Evolutionary conservation across 179 eudicot genomes (phyloP).

Genomic region (Amaranthus tricolor): DNA sequence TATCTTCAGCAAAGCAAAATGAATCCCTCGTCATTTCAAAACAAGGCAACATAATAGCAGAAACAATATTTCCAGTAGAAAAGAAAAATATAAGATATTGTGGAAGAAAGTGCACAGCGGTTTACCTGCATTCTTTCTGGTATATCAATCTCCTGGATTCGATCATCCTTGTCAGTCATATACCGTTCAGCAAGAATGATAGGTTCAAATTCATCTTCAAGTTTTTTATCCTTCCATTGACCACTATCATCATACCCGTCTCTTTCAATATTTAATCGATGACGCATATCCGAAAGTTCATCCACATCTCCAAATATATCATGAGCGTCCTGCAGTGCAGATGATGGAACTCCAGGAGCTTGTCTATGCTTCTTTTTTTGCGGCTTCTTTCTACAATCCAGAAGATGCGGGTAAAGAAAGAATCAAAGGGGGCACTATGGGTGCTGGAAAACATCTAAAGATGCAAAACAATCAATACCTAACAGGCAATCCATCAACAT

Average conservation of each 20-base stretch:
- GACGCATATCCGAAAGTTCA: conserved; percentile 59
- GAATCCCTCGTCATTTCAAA: neutral
- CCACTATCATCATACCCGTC: conserved; percentile 44
- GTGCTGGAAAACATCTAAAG: neutral
- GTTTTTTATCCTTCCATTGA: conserved; percentile 57
- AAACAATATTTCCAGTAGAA: neutral
- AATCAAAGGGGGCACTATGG: neutral
- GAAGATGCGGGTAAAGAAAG: neutral
- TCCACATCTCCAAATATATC: conserved; percentile 94
- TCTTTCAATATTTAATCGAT: conserved; percentile 45
- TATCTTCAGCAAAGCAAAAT: conserved; percentile 36
- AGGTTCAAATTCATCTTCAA: conserved; percentile 91
- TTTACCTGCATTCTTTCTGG: conserved; percentile 96
- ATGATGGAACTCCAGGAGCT: conserved; percentile 74
- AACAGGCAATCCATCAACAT: conserved; percentile 65
- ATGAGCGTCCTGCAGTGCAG: conserved; percentile 84
- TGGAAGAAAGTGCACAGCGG: neutral
- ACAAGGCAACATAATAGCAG: neutral
- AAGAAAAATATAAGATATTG: neutral
- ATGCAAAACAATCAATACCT: conserved; percentile 38
- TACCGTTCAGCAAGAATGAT: conserved; percentile 63
- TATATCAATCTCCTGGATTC: conserved; percentile 63
- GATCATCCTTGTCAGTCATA: conserved; percentile 83
- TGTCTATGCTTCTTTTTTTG: conserved; percentile 69
- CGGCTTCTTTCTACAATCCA: conserved; percentile 51